Conservation (phyloP, 1,284 basidiomycete species). For the Schizophyllum commune region DNA sequence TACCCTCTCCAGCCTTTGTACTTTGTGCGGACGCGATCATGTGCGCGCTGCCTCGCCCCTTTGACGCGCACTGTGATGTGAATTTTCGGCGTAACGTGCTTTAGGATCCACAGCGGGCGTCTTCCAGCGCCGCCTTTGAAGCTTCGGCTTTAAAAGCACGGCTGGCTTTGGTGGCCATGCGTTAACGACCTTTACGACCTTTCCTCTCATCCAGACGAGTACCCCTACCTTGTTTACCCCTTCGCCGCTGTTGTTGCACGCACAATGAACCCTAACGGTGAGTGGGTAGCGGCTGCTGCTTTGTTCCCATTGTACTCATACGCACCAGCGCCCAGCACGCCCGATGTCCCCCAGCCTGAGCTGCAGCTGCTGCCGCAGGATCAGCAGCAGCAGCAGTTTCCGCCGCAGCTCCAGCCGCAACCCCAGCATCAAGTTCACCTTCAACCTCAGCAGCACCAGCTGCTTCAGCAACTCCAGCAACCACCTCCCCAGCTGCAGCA, state of each 20-base stretch:
- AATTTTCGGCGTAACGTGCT: background rate
- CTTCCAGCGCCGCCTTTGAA: background rate
- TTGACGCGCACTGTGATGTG: background rate
- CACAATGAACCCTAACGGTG: background rate
- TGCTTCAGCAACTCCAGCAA: background rate
- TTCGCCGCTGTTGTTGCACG: background rate
- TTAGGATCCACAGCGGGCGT: background rate
- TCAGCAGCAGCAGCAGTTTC: conserved; percentile 10
- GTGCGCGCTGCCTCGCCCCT: background rate
- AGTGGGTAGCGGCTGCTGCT: background rate
- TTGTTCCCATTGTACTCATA: background rate
- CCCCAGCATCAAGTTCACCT: conserved; percentile 3
- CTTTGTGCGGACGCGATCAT: background rate
- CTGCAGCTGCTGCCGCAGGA: conserved; percentile 8
- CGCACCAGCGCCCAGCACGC: conserved; percentile 1
- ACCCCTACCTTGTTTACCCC: background rate
- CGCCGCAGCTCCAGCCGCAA: conserved; percentile 2
- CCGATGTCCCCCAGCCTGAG: conserved; percentile 6
- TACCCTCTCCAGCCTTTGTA: background rate
- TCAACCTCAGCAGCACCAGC: conserved; percentile 1
- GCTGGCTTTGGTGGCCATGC: background rate
- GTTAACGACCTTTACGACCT: background rate
- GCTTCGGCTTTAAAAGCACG: background rate
- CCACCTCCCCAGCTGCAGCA: background rate
- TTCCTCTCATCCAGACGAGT: background rate